These are phyloP conservation scores for Glarea lozoyensis DNA, from an alignment of 495 filamentous ascomycete species.

Conservation along the genomic window DNA sequence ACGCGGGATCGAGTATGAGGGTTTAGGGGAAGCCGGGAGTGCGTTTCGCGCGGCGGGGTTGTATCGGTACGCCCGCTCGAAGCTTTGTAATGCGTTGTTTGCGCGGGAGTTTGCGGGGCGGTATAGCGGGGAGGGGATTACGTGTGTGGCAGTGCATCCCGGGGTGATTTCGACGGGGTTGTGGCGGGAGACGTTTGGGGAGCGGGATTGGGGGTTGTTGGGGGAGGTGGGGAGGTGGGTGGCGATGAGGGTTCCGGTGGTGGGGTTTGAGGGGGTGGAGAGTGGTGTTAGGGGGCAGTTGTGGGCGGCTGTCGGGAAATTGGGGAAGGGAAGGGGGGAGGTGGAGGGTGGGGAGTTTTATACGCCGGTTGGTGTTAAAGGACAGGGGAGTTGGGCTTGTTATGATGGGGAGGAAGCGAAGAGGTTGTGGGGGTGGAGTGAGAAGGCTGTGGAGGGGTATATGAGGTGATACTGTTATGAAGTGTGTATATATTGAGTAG, in stretches of 20 bases:
- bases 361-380: constrained; percentile 35
- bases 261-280: constrained; percentile 17
- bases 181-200: constrained; percentile 1
- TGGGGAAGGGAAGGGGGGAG: constrained; percentile 14
- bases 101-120: constrained; percentile 47
- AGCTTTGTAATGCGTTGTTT: constrained; percentile 65
- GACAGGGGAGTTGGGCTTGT: constrained; percentile 26
- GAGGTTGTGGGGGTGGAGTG: constrained; percentile 56
- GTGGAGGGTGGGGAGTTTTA: constrained; percentile 38
- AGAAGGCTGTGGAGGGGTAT: constrained; percentile 32
- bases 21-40: constrained; percentile 26
- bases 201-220: neutral
- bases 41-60: constrained; percentile 19
- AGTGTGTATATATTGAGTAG: too few relatives aligned
- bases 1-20: constrained; percentile 28
- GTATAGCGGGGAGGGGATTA: constrained; percentile 40
- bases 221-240: constrained; percentile 1
- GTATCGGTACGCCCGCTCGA: constrained; percentile 52
- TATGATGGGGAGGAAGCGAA: constrained; percentile 38
- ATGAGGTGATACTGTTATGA: too few relatives aligned
- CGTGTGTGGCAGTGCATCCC: constrained; percentile 53
- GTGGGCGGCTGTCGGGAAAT: constrained; percentile 39
- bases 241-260: neutral
- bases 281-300: constrained; percentile 50
- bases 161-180: constrained; percentile 40